phyloP scores from a whole-genome alignment of 345 rosid genomes.

The Erodium maritimum region DNA sequence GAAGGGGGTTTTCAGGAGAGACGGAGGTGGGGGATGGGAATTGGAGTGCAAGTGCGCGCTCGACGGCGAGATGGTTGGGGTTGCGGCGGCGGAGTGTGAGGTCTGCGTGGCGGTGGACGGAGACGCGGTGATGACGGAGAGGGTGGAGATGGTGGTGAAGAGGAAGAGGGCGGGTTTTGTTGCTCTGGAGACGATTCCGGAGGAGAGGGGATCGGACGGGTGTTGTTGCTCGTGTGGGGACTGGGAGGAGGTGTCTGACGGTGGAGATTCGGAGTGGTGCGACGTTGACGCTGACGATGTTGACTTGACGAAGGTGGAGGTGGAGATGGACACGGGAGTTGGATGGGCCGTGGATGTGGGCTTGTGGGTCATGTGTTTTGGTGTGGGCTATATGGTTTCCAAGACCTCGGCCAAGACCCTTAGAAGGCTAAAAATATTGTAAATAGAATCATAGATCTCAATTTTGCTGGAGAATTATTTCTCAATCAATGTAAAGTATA shows the following conservation, averaged over 20 bases:
- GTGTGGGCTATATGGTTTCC: slow-evolving; percentile 63
- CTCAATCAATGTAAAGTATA: too few species aligned
- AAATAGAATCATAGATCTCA: too few species aligned
- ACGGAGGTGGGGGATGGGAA: slow-evolving; percentile 38
- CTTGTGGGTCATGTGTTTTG: slow-evolving; percentile 69
- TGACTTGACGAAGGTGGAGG: slow-evolving; percentile 13
- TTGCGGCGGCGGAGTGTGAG: slow-evolving; percentile 18
- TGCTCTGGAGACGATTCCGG: slow-evolving; percentile 67
- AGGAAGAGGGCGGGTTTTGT: slow-evolving; percentile 21
- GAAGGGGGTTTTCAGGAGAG: slow-evolving; percentile 45
- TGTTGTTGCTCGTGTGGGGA: slow-evolving; percentile 25
- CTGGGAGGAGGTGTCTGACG: background rate
- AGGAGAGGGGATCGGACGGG: slow-evolving; percentile 37
- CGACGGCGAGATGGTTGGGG: slow-evolving; percentile 15
- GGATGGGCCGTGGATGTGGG: slow-evolving; percentile 83
- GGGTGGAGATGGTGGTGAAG: slow-evolving; percentile 28
- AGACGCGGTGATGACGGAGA: slow-evolving; percentile 29
- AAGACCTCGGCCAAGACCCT: slow-evolving; percentile 47
- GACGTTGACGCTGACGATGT: slow-evolving; percentile 6
- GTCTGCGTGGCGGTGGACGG: slow-evolving; percentile 63
- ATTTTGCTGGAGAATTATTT: too few species aligned
- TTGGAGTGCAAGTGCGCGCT: slow-evolving; percentile 47
- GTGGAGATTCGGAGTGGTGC: too few species aligned
- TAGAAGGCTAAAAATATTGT: slow-evolving; percentile 24
- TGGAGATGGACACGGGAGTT: slow-evolving; percentile 38